Evolutionary conservation across 140 eudicot species (phyloP).

Genomic region (Flaveria floridana): DNA sequence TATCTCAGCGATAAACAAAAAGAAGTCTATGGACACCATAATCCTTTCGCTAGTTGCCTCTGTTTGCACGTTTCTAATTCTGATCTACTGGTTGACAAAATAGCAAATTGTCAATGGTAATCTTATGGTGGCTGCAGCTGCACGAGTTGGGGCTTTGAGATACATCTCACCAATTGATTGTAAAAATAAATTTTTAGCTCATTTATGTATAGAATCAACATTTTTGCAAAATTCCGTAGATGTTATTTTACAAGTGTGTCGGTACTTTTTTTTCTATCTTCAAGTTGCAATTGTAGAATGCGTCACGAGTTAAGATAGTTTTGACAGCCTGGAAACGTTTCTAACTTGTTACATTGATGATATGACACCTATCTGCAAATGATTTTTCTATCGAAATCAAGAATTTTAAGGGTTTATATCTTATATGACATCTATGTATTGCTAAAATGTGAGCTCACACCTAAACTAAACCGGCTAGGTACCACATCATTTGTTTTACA

Average conservation of each 20-base stretch:
- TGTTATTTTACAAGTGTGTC: background rate
- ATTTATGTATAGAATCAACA: conserved; percentile 24
- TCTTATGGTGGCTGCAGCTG: conserved; percentile 23
- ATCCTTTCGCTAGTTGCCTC: conserved; percentile 91
- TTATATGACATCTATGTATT: background rate
- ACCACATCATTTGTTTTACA: background rate
- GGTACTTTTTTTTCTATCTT: background rate
- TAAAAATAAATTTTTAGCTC: conserved; percentile 31
- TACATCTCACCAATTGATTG: conserved; percentile 34
- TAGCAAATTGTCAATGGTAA: conserved; percentile 34
- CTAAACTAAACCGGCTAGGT: background rate
- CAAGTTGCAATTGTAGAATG: background rate
- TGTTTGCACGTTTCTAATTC: conserved; percentile 80
- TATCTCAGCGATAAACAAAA: conserved; percentile 91
- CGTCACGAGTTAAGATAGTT: background rate
- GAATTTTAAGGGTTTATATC: background rate
- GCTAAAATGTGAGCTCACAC: background rate
- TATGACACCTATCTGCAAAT: background rate
- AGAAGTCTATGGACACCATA: conserved; percentile 96
- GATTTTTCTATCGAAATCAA: background rate
- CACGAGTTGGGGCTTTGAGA: conserved; percentile 21
- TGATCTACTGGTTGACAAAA: conserved; percentile 88
- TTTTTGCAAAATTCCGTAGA: background rate
- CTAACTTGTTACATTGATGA: background rate
- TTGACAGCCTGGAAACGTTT: background rate